Evolutionary conservation across 2,329 filamentous ascomycete genomes (phyloP).

Genomic region (Alternaria atra): DNA sequence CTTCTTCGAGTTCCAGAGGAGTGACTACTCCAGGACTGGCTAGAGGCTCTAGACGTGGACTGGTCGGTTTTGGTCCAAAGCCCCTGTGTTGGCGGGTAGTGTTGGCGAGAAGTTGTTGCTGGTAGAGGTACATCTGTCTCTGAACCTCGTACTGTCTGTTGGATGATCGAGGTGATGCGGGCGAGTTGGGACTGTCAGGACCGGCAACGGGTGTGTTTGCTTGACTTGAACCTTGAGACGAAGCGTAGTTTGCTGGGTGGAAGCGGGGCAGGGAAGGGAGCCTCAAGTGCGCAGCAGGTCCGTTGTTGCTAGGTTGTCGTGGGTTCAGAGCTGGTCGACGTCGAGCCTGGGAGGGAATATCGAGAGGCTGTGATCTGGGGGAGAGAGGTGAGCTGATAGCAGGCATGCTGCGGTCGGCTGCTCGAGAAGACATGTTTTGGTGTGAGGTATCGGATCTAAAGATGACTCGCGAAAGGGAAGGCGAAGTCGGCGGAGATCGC

Average conservation of each 20-base stretch:
- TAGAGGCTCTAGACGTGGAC: constrained; percentile 59
- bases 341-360: constrained; percentile 46
- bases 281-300: constrained; percentile 51
- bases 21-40: constrained; percentile 63
- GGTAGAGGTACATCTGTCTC: constrained; percentile 59
- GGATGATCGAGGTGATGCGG: constrained; percentile 53
- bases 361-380: constrained; percentile 46
- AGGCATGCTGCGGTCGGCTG: constrained; percentile 43
- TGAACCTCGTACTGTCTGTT: constrained; percentile 60
- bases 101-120: constrained; percentile 55
- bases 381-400: constrained; percentile 46
- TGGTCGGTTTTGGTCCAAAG: constrained; percentile 51
- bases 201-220: constrained; percentile 50
- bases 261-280: constrained; percentile 62
- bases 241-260: constrained; percentile 62
- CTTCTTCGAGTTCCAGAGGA: constrained; percentile 59
- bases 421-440: constrained; percentile 39
- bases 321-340: constrained; percentile 44
- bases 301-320: constrained; percentile 47
- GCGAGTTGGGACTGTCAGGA: constrained; percentile 53
- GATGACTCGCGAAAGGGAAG: constrained; percentile 30
- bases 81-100: constrained; percentile 37
- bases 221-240: constrained; percentile 50
- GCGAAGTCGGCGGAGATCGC: constrained; percentile 33
- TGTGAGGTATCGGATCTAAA: constrained; percentile 27